phyloP scores from a whole-genome alignment of 179 eudicot species.

The Camellia oleifera region DNA sequence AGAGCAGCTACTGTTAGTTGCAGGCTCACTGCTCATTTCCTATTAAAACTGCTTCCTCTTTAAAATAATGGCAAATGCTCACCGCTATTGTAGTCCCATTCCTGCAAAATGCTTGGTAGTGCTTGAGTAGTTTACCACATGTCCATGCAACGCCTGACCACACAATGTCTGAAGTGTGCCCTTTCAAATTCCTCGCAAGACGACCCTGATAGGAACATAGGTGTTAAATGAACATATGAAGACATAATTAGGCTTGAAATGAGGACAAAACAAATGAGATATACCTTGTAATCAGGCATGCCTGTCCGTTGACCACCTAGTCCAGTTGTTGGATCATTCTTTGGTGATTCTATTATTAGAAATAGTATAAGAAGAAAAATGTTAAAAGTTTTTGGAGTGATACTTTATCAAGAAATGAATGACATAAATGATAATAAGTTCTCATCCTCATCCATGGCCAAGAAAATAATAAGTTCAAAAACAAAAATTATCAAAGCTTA shows the following conservation, averaged over 20 bases:
- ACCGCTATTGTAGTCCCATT: slow-evolving; percentile 77
- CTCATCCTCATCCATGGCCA: too few species aligned
- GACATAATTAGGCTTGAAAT: not conserved
- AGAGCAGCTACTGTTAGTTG: not conserved
- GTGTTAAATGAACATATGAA: slow-evolving; percentile 3
- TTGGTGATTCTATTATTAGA: slow-evolving; percentile 48
- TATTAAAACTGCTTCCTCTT: not conserved
- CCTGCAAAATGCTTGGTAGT: slow-evolving; percentile 72
- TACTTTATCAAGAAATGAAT: too few species aligned
- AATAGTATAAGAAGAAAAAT: not conserved
- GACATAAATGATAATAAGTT: too few species aligned
- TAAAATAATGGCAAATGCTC: slow-evolving; percentile 25
- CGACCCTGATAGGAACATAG: slow-evolving; percentile 38
- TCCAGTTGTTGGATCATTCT: slow-evolving; percentile 34
- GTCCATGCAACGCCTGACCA: slow-evolving; percentile 85
- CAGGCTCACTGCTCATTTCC: not conserved
- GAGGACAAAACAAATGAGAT: not conserved
- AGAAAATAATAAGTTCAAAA: not conserved
- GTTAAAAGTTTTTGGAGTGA: too few species aligned
- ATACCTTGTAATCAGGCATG: slow-evolving; percentile 50
- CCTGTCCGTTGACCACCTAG: slow-evolving; percentile 31
- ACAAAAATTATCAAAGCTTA: not conserved
- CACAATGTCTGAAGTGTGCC: slow-evolving; percentile 57
- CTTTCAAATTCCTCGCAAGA: slow-evolving; percentile 50
- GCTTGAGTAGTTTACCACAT: slow-evolving; percentile 87